Percentiles rank a stretch among this genome's conserved stretches.
Evolutionary conservation across 2,329 filamentous ascomycete genomes (phyloP).

Genomic region (Cyclaneusma minus): DNA sequence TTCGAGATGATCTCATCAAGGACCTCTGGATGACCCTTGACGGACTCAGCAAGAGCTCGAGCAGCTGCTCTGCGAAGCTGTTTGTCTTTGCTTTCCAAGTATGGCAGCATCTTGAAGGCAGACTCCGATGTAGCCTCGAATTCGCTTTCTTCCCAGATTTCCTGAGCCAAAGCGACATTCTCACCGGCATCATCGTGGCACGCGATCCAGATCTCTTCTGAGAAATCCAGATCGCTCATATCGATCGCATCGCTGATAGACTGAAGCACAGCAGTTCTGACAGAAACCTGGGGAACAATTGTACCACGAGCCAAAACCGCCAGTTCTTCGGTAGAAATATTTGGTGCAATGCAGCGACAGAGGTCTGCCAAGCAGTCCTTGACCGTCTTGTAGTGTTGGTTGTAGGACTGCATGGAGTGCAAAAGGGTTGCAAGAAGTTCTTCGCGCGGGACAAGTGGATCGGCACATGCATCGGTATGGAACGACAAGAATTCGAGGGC

Average conservation of each 20-base stretch:
- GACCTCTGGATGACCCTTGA: slow-evolving; percentile 41
- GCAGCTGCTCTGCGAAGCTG: slow-evolving; percentile 76
- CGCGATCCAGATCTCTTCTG: slow-evolving; percentile 83
- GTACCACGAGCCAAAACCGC: slow-evolving; percentile 59
- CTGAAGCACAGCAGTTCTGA: slow-evolving; percentile 74
- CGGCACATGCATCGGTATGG: slow-evolving; percentile 67
- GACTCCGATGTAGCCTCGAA: slow-evolving; percentile 54
- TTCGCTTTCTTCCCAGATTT: slow-evolving; percentile 92
- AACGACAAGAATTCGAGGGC: slow-evolving; percentile 80
- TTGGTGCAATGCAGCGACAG: slow-evolving; percentile 69
- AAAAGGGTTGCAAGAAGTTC: slow-evolving; percentile 61
- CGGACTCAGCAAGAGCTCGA: slow-evolving; percentile 61
- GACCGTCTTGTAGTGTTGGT: slow-evolving; percentile 86
- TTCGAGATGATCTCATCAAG: slow-evolving; percentile 46
- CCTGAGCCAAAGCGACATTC: slow-evolving; percentile 65
- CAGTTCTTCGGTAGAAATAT: slow-evolving; percentile 60
- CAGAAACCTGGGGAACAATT: slow-evolving; percentile 64
- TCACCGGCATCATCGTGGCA: slow-evolving; percentile 84
- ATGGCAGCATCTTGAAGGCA: slow-evolving; percentile 55
- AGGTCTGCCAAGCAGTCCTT: slow-evolving; percentile 86
- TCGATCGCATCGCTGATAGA: slow-evolving; percentile 86
- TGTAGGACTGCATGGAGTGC: slow-evolving; percentile 72
- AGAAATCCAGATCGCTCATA: slow-evolving; percentile 72
- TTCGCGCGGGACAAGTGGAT: slow-evolving; percentile 60
- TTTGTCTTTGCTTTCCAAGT: slow-evolving; percentile 63